A percentile compares a stretch with the other conserved stretches of the same genome.
These are phyloP conservation scores for Selaginella tamariscina DNA, from an alignment of 75 land plant species.

Conservation along the genomic window DNA sequence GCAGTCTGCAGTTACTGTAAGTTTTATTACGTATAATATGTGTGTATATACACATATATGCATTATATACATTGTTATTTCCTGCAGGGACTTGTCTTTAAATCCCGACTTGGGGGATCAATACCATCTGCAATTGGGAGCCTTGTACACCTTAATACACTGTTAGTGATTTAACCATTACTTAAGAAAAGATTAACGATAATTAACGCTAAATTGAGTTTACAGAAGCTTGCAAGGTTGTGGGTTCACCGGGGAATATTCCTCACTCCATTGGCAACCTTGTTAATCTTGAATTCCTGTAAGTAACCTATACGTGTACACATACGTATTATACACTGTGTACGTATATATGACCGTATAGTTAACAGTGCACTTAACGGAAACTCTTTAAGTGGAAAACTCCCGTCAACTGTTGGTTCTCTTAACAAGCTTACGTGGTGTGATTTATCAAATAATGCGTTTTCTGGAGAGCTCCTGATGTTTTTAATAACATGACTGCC, in stretches of 20 bases:
- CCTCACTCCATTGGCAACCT: not conserved
- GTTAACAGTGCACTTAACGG: slow-evolving; percentile 20
- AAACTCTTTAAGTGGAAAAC: slow-evolving; percentile 43
- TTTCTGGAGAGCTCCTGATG: slow-evolving; percentile 35
- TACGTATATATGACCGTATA: no score
- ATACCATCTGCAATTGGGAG: not conserved
- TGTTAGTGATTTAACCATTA: not conserved
- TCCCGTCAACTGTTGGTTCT: slow-evolving; percentile 51
- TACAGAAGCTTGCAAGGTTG: not conserved
- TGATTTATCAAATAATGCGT: slow-evolving; percentile 47
- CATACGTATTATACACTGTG: no score
- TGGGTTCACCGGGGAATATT: not conserved
- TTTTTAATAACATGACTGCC: not conserved
- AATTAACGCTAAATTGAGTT: not conserved
- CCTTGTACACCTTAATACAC: not conserved
- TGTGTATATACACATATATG: not conserved
- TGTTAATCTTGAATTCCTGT: not conserved
- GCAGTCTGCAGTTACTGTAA: not conserved
- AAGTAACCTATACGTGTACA: no score
- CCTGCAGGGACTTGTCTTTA: not conserved
- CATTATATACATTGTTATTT: not conserved
- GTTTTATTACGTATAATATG: no score
- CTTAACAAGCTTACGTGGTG: slow-evolving; percentile 37
- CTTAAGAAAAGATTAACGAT: not conserved
- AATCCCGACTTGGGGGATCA: not conserved